Evolutionary conservation across 257 asterid species (phyloP).

Genomic region (Mentha longifolia): DNA sequence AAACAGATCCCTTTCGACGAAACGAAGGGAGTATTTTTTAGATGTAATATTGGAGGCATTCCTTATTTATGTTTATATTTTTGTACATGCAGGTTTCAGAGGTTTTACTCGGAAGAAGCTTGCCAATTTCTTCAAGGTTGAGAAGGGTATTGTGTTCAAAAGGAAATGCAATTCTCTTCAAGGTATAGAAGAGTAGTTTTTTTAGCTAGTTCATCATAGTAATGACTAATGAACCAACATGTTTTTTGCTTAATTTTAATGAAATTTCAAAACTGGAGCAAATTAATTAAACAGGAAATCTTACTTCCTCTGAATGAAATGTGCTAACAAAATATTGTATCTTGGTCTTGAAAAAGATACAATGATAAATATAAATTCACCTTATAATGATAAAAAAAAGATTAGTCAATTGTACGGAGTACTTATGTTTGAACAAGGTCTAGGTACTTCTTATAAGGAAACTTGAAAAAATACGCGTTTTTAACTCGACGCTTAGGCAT

Average conservation of each 20-base stretch:
- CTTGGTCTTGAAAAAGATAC: too few species aligned
- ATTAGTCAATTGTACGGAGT: too few species aligned
- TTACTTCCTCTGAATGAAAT: too few species aligned
- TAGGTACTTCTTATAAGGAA: too few species aligned
- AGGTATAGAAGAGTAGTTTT: conserved; percentile 46
- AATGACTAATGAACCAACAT: background rate
- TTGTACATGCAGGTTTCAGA: conserved; percentile 28
- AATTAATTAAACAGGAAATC: background rate
- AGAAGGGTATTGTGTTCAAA: conserved; percentile 48
- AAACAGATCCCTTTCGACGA: too few species aligned
- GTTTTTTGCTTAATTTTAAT: background rate
- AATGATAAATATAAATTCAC: background rate
- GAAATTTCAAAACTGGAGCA: background rate
- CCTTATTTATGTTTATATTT: background rate
- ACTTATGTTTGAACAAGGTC: background rate
- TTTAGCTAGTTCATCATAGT: background rate
- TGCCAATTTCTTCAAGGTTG: conserved; percentile 69
- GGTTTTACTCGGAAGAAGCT: conserved; percentile 82
- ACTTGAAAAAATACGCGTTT: too few species aligned
- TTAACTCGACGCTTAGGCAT: too few species aligned
- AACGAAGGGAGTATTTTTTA: too few species aligned
- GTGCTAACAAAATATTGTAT: too few species aligned
- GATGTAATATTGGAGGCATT: too few species aligned
- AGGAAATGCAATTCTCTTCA: conserved; percentile 52
- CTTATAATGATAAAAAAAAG: conserved; percentile 3